Base-by-base conservation (phyloP, 2,329 filamentous ascomycete genomes). In the Trichoderma koningiopsis region DNA sequence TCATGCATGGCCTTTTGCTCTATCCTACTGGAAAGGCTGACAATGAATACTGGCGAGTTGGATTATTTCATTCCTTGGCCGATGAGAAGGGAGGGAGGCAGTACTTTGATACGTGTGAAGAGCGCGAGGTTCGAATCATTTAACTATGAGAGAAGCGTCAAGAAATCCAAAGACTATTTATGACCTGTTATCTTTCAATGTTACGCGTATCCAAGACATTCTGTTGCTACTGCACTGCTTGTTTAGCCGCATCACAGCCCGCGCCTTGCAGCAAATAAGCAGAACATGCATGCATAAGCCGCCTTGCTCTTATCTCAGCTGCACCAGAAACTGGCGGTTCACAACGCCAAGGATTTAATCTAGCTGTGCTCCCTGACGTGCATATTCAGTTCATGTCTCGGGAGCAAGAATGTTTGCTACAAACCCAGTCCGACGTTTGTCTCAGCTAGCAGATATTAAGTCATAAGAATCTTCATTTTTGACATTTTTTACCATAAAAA, bases 1-100 rank as follows among this genome's bases (percentile, higher is more conserved):
- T 64, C 31, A 55, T 55, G 61, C 61, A 64, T 2, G 61, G 61
- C 5, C 33, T 64, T 22, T 14, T 64, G 3, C 49, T 64, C 22
- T 64, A 64, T 55, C 61, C 61, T 1, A 64, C 61, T 4, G 61
- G 49, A 16, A 64, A 55, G 49, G 35, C 24, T 8, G 33, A 43
- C 5, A 19, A 55, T 19, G 61, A 56, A 27, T 43, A 56, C 29
- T 64, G 61, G 61, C 49, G 61, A 11, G 33, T 56, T 16, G 61
- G 61, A 14, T 1, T 64, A 35, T 56, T 64, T 19, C 52, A 64
- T 14, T 64, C 61, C 7, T n/a, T 43, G 61, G 37, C 61, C 16
- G 52, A 64, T 43, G 61, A 64, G 19, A 56, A 22, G 47, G 52
- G 61, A 2, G 61, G 61, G 33, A 64, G 49, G 11, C 13, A 11